Conservation (phyloP, 495 filamentous ascomycete genomes). For the Talaromyces trachyspermus region DNA sequence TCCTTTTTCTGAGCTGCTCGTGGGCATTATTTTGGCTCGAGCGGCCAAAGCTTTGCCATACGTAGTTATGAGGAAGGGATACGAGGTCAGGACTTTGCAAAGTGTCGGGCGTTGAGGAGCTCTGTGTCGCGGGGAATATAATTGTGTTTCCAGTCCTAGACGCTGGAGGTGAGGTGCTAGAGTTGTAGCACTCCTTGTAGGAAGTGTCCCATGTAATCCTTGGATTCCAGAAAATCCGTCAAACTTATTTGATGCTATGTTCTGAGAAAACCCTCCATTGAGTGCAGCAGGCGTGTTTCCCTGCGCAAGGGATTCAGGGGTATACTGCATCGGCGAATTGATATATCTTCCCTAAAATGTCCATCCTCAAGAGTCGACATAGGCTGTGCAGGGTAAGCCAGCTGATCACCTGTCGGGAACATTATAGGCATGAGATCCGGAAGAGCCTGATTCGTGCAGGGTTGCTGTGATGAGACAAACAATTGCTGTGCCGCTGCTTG, state of each 20-base stretch:
- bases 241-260: not conserved
- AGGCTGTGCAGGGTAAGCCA: conserved; percentile 82
- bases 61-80: conserved; percentile 39
- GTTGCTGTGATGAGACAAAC: conserved; percentile 29
- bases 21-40: conserved; percentile 19
- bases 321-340: conserved; percentile 4
- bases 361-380: conserved; percentile 56
- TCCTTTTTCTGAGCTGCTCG: conserved; percentile 14
- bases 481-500: conserved; percentile 23
- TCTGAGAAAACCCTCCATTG: not conserved
- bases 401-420: conserved; percentile 86
- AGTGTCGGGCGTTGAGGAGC: conserved; percentile 17
- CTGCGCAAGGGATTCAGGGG: not conserved
- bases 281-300: not conserved
- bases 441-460: conserved; percentile 32
- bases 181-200: not conserved
- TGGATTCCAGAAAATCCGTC: not conserved
- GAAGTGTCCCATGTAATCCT: not conserved
- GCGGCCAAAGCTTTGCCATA: conserved; percentile 39
- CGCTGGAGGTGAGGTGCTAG: conserved; percentile 4
- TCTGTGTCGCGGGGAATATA: not conserved
- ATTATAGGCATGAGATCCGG: conserved; percentile 80
- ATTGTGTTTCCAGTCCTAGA: not conserved
- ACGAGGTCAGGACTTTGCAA: conserved; percentile 39
- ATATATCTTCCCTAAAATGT: conserved; percentile 25